Percentiles rank a stretch among this genome's conserved stretches.
Conservation (phyloP, 2,329 filamentous ascomycete genomes). For the Teratosphaeria zuluensis region DNA sequence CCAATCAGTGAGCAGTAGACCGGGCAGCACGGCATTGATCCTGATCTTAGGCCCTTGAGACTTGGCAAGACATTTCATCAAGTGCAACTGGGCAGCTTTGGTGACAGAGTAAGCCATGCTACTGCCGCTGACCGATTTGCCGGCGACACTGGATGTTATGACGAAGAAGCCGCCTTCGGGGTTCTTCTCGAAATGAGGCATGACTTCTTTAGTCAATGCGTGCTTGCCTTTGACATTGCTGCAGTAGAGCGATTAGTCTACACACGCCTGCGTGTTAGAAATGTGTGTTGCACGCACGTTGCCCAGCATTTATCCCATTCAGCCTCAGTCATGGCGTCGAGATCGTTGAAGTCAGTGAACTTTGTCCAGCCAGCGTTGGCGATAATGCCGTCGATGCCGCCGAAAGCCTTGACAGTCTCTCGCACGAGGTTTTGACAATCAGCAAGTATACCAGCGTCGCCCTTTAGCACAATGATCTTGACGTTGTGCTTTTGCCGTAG, state of each 20-base stretch:
- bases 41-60: conserved; percentile 54
- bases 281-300: conserved; percentile 21
- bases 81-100: conserved; percentile 61
- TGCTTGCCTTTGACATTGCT: conserved; percentile 8
- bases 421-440: conserved; percentile 53
- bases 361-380: conserved; percentile 65
- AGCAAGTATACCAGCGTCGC: conserved; percentile 52
- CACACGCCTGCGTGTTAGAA: neutral
- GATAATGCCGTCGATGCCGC: conserved; percentile 65
- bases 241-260: neutral
- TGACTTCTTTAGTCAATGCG: conserved; percentile 28
- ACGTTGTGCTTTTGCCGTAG: conserved; percentile 42
- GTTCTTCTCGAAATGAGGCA: conserved; percentile 51
- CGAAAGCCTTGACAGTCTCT: conserved; percentile 50
- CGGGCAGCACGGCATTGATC: conserved; percentile 56
- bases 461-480: conserved; percentile 50
- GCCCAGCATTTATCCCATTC: conserved; percentile 60
- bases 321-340: conserved; percentile 48
- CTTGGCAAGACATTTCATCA: conserved; percentile 55
- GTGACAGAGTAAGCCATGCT: conserved; percentile 65
- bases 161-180: conserved; percentile 54
- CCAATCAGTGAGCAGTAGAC: conserved; percentile 60
- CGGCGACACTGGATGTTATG: conserved; percentile 53
- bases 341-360: conserved; percentile 47
- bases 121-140: conserved; percentile 42